A percentile compares a stretch with the other conserved stretches of the same genome.
phyloP scores from a whole-genome alignment of 225 moss, liverwort and hornwort genomes.

The Bryum argenteum region DNA sequence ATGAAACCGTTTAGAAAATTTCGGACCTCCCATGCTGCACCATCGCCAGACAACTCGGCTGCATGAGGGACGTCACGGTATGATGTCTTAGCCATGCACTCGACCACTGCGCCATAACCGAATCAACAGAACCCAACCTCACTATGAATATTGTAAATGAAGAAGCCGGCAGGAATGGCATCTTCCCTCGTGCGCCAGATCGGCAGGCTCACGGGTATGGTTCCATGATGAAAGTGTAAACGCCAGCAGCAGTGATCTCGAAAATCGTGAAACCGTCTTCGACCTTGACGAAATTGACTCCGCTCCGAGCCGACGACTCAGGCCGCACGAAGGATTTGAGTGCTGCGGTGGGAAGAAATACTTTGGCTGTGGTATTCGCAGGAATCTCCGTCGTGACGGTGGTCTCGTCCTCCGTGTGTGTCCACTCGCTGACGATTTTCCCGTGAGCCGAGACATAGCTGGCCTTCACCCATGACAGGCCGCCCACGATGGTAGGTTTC shows the following conservation, averaged over 20 bases:
- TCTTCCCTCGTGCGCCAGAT: background rate
- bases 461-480: slow-evolving; percentile 54
- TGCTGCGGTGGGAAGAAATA: slow-evolving; percentile 37
- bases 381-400: slow-evolving; percentile 30
- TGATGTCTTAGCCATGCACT: slow-evolving; percentile 5
- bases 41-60: background rate
- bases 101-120: background rate
- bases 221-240: slow-evolving; percentile 34
- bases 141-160: background rate
- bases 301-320: background rate
- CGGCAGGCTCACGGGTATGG: slow-evolving; percentile 7
- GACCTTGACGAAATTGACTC: slow-evolving; percentile 31
- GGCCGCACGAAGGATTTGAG: slow-evolving; percentile 9
- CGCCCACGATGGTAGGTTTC: slow-evolving; percentile 49
- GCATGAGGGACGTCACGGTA: background rate
- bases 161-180: background rate
- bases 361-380: slow-evolving; percentile 34
- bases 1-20: background rate
- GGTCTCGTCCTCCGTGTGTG: slow-evolving; percentile 10
- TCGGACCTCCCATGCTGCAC: background rate
- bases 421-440: slow-evolving; percentile 47
- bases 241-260: slow-evolving; percentile 34
- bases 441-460: slow-evolving; percentile 39
- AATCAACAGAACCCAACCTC: slow-evolving; percentile 3
- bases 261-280: slow-evolving; percentile 39